Base-by-base conservation (phyloP, 805 yeast genomes). In the Candida vartiovaarae region DNA sequence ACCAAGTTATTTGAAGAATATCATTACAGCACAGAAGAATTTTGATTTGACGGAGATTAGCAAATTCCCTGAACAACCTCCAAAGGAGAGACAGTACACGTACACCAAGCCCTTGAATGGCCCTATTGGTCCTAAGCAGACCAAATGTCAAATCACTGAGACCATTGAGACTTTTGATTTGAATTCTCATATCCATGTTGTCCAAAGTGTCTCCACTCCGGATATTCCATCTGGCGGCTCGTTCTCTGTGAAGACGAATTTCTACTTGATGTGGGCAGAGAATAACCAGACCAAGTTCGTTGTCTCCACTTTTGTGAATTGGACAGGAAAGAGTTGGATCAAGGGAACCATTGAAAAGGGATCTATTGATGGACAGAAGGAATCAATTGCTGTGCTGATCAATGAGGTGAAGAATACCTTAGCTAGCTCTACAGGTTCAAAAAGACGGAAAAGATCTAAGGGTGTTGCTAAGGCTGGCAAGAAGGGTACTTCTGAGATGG, bases 81-180 rank as follows among this genome's bases (percentile, higher is more conserved):
- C 47, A 29, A 57, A 63, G 47, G 57, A 62, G 38, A 68, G 95
- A 47, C 59, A 64, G 4, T 90, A 75, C 59, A 70, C 74, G 4
- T 93, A 90, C 61, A 72, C 75, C 37, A 86, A 86, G 62, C 88
- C 87, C 2, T 68, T 93, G 45, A 77, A 77, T 41, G 87, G 77
- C 33, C 77, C 96, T 0, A 78, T 93, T 39, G 99, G 99, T 0
- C 99, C 99, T 7, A 88, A 87, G 56, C 86, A 90, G 32, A 89
- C 99, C 3, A 78, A 73, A 47, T 86, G 95, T 57, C 50, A 64
- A 10, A 77, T 76, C 26, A 65, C 65, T 4, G 96, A 89, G 53
- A 66, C 72, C 0, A 68, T 85, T 25, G 76, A 78, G 40, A 64
- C 70, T 40, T 68, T 72, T 56, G 83, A 85, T 54, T 68, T 72